These are phyloP conservation scores for Theobroma grandiflorum DNA, from an alignment of 441 rosid genomes.

Conservation along the genomic window DNA sequence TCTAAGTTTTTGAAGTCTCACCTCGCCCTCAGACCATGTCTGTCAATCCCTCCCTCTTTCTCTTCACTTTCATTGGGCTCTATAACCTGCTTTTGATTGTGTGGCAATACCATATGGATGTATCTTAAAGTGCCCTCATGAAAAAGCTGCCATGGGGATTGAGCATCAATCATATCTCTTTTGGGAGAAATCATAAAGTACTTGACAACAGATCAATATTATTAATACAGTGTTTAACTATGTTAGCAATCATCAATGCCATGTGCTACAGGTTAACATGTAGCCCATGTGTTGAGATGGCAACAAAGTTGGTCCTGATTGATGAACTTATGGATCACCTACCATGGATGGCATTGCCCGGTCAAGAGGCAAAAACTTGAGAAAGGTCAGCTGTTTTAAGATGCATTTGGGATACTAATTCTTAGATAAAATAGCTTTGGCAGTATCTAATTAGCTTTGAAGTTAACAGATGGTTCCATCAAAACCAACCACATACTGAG, in stretches of 20 bases:
- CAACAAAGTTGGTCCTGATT: not conserved
- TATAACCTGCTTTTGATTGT: not conserved
- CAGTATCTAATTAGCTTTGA: not conserved
- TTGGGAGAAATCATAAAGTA: not conserved
- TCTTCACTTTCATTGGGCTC: not conserved
- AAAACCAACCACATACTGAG: not conserved
- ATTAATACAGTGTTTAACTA: not conserved
- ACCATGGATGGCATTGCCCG: not conserved
- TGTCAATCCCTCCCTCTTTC: not conserved
- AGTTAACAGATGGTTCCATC: not conserved
- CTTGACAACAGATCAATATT: not conserved
- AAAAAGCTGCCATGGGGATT: not conserved
- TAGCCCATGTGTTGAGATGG: constrained; percentile 1
- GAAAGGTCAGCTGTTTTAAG: not conserved
- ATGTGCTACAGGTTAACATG: not conserved
- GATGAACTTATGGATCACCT: not conserved
- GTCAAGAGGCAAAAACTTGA: not conserved
- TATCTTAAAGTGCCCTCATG: not conserved
- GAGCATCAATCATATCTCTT: not conserved
- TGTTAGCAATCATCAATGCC: not conserved
- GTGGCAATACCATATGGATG: not conserved
- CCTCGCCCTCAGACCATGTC: not conserved
- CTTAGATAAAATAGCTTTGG: not conserved
- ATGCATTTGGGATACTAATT: not conserved
- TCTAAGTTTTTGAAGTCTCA: not conserved